These are phyloP conservation scores for Kodamaea sp. DNA, from an alignment of 1,139 yeast genomes.

Conservation along the genomic window DNA sequence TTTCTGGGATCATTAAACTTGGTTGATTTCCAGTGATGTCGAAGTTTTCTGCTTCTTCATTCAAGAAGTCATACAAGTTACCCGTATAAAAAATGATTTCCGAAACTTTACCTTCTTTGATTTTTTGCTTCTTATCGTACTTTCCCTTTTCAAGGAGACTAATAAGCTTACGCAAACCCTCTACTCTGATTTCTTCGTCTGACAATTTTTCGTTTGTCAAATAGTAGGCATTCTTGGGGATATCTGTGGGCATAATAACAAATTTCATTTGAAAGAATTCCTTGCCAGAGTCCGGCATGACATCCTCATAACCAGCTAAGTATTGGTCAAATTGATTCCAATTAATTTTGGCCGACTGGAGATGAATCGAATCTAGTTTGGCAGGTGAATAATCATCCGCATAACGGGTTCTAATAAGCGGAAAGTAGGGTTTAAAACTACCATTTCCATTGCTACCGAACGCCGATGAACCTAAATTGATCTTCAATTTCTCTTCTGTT, in stretches of 20 bases:
- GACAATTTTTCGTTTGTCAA: constrained; percentile 61
- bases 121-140: constrained; percentile 38
- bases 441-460: constrained; percentile 1
- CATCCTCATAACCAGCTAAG: constrained; percentile 86
- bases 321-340: constrained; percentile 94
- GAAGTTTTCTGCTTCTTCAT: constrained; percentile 42
- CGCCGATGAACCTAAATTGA: constrained; percentile 12
- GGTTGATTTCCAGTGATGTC: constrained; percentile 40
- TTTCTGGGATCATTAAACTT: constrained; percentile 36
- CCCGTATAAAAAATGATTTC: constrained; percentile 90
- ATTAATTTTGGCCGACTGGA: constrained; percentile 58
- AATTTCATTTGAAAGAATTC: constrained; percentile 73
- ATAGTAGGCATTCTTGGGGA: constrained; percentile 57
- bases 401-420: constrained; percentile 75
- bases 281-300: constrained; percentile 54
- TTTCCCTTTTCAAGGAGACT: constrained; percentile 64
- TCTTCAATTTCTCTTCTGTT: constrained; percentile 11
- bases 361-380: constrained; percentile 55
- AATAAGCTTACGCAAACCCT: constrained; percentile 78
- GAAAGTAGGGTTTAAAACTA: constrained; percentile 36
- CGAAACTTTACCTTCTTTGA: constrained; percentile 50
- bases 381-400: constrained; percentile 67
- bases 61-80: constrained; percentile 67
- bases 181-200: constrained; percentile 83
- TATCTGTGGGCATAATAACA: constrained; percentile 75